These are phyloP conservation scores for Aspergillus sparsus DNA, from an alignment of 495 filamentous ascomycete genomes.

Conservation along the genomic window DNA sequence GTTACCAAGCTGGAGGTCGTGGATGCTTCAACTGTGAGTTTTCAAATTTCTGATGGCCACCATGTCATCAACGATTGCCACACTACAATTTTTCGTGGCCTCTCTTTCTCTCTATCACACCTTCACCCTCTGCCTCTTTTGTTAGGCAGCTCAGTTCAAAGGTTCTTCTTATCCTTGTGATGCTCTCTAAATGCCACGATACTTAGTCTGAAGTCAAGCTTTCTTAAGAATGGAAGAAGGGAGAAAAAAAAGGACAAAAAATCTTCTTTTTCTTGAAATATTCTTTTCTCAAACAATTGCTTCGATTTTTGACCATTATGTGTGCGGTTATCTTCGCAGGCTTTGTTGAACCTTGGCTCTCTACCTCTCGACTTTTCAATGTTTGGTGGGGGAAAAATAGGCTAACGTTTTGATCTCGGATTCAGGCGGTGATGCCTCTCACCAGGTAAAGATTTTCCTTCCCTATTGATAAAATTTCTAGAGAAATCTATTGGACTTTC, in stretches of 20 bases:
- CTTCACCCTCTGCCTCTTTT: too few relatives aligned
- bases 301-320: background rate
- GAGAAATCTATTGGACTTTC: background rate
- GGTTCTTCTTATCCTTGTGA: background rate
- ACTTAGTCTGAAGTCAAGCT: conserved; percentile 5
- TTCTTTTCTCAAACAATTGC: conserved; percentile 18
- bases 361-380: conserved; percentile 1
- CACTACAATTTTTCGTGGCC: conserved; percentile 11
- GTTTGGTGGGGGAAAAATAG: conserved; percentile 2
- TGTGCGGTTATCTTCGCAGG: conserved; percentile 5
- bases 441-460: conserved; percentile 56
- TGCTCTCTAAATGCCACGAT: conserved; percentile 4
- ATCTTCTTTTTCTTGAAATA: conserved; percentile 3
- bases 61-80: conserved; percentile 5
- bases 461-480: background rate
- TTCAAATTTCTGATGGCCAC: conserved; percentile 17
- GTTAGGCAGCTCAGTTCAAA: background rate
- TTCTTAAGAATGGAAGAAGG: background rate
- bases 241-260: conserved; percentile 6
- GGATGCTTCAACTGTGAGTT: conserved; percentile 83
- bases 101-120: background rate
- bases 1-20: conserved; percentile 55
- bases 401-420: conserved; percentile 27
- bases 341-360: conserved; percentile 1
- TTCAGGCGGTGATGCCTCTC: conserved; percentile 71